Conservation (phyloP, 2,329 filamentous ascomycete species). For the Colletotrichum cuscutae region DNA sequence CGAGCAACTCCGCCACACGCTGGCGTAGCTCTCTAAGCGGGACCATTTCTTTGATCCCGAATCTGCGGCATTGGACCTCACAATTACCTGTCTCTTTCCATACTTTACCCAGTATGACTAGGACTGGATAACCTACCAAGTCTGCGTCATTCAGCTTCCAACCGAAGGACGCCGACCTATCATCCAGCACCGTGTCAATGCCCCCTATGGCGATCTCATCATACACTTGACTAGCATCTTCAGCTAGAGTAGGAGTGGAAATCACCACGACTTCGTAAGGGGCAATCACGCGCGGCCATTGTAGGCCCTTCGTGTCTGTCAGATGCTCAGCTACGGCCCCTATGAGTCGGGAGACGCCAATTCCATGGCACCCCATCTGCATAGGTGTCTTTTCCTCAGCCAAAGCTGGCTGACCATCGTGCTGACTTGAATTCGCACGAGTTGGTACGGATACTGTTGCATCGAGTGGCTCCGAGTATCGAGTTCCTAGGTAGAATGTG, state of each 20-base stretch:
- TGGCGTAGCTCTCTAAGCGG: slow-evolving; percentile 56
- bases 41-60: slow-evolving; percentile 71
- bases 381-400: slow-evolving; percentile 55
- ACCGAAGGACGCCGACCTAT: slow-evolving; percentile 73
- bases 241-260: slow-evolving; percentile 55
- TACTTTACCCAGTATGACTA: slow-evolving; percentile 79
- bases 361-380: slow-evolving; percentile 97
- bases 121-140: slow-evolving; percentile 85
- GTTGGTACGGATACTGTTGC: slow-evolving; percentile 66
- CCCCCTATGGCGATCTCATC: slow-evolving; percentile 59
- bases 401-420: background rate
- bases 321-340: slow-evolving; percentile 84
- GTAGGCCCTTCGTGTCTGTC: slow-evolving; percentile 77
- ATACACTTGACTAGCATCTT: slow-evolving; percentile 69
- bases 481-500: slow-evolving; percentile 91
- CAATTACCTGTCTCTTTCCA: slow-evolving; percentile 70
- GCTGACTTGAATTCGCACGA: slow-evolving; percentile 1
- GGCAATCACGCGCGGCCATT: slow-evolving; percentile 88
- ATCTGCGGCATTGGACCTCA: slow-evolving; percentile 82
- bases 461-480: slow-evolving; percentile 82
- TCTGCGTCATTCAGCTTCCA: slow-evolving; percentile 96
- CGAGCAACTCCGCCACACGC: slow-evolving; percentile 59
- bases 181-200: slow-evolving; percentile 79
- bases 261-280: slow-evolving; percentile 84
- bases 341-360: slow-evolving; percentile 91